A percentile compares a stretch with the other conserved stretches of the same genome.
These are phyloP conservation scores for Vaccinium vitisidaea DNA, from an alignment of 148 eudicot species.

Conservation along the genomic window DNA sequence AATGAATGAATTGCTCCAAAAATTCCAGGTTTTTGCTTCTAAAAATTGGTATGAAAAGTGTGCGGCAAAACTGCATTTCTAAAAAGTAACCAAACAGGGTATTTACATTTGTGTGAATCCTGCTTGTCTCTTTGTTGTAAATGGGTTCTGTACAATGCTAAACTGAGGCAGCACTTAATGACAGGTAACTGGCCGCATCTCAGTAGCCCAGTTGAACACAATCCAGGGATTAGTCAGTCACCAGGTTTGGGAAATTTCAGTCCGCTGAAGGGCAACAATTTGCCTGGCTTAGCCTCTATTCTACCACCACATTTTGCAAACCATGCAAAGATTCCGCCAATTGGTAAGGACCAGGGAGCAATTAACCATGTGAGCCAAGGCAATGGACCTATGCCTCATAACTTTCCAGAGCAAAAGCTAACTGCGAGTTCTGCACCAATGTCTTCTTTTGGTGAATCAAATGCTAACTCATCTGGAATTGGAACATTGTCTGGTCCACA, in stretches of 20 bases:
- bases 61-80: background rate
- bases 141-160: background rate
- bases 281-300: slow-evolving; percentile 45
- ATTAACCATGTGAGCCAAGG: slow-evolving; percentile 20
- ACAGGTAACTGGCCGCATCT: slow-evolving; percentile 50
- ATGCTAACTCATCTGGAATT: slow-evolving; percentile 30
- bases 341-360: slow-evolving; percentile 42
- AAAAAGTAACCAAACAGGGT: background rate
- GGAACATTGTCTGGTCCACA: slow-evolving; percentile 54
- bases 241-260: slow-evolving; percentile 34
- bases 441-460: slow-evolving; percentile 37
- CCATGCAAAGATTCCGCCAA: slow-evolving; percentile 48
- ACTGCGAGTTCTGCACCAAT: slow-evolving; percentile 37
- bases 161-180: background rate
- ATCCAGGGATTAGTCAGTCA: slow-evolving; percentile 36
- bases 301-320: slow-evolving; percentile 33
- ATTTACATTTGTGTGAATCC: background rate
- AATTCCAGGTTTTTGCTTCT: background rate
- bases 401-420: slow-evolving; percentile 32
- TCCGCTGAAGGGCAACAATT: slow-evolving; percentile 35
- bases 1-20: background rate
- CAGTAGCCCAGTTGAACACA: slow-evolving; percentile 45
- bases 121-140: background rate
- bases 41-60: background rate
- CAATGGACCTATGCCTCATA: slow-evolving; percentile 21